phyloP scores from a whole-genome alignment of 148 eudicot species.

The Camellia sinensis region DNA sequence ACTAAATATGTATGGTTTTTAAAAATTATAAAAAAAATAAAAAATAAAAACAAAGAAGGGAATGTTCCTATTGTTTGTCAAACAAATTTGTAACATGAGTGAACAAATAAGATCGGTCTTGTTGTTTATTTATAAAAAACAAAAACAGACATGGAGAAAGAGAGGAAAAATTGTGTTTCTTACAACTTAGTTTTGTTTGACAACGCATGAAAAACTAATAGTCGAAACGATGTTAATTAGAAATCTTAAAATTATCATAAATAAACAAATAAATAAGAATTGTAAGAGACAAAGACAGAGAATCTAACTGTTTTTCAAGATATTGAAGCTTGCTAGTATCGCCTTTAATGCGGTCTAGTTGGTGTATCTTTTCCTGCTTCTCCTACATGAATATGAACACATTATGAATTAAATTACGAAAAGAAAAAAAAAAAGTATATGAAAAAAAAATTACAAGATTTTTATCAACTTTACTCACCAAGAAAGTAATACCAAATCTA shows the following conservation, averaged over 20 bases:
- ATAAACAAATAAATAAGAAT: background rate
- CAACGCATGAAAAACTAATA: too few species aligned
- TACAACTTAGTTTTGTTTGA: too few species aligned
- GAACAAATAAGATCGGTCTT: too few species aligned
- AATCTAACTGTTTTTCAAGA: conserved; percentile 24
- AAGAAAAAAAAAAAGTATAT: background rate
- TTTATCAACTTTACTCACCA: background rate
- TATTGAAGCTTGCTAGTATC: conserved; percentile 21
- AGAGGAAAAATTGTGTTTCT: too few species aligned
- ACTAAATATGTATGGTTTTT: too few species aligned
- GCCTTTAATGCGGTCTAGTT: conserved; percentile 19
- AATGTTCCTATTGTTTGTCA: too few species aligned
- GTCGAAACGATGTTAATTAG: background rate
- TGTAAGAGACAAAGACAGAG: conserved; percentile 7
- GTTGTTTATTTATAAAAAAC: too few species aligned
- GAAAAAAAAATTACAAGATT: background rate
- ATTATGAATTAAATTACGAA: background rate
- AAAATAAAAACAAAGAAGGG: too few species aligned
- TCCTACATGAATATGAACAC: conserved; percentile 6
- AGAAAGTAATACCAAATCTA: background rate
- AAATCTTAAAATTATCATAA: background rate
- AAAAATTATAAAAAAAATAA: too few species aligned
- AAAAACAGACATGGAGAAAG: background rate
- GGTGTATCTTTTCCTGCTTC: conserved; percentile 22
- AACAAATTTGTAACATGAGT: too few species aligned